Evolutionary conservation across 1,284 basidiomycete genomes (phyloP), one percentile per base, ranked within the genome.

Genomic region (Hymenochaete sp.): DNA sequence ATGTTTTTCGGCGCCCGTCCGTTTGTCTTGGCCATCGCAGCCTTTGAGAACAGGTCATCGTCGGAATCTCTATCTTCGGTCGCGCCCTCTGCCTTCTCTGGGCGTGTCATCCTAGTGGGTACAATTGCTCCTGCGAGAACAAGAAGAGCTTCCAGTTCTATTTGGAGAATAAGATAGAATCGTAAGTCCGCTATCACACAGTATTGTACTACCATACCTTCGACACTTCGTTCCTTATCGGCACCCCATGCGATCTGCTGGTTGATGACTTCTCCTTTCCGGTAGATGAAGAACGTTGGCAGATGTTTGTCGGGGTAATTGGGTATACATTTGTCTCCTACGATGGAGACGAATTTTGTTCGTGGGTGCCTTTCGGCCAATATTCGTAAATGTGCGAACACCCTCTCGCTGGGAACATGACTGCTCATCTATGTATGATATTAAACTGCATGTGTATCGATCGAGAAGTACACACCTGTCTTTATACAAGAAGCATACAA

Each of bases 321-420:
- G 19, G 90, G 82, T 56, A 98, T 97, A 67, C 95, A 98, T 64
- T 95, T 90, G 65, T 90, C 80, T 24, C 93, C 93, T 2, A 95
- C 80, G 56, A 98, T 98, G 28, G 88, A 91, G 51, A 98, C 87
- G 57, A 98, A 98, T 64, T 98, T 98, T 7, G 93, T 90, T 21
- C 83, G 79, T 2, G 93, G 89, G 62, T 97, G 85, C 44, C 82
- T 79, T 22, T 72, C 70, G 0, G 95, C 92, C 2, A 98, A 70
- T 1, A 71, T 72, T 13, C 73, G 71, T 26, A 98, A 66, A 45
- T 93, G 84, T 26, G 73, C 68, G 38, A 77, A 77, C 7, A 93
- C 67, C 38, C 83, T 78, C 49, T 91, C 81, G 47, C 89, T 93
- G 40, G 81, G 73, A 14, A 81, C 78, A 38, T 93, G 72, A 5